Evolutionary conservation across 768 basidiomycete species (phyloP), one percentile per base, ranked within the genome.

Genomic region (Baorangia bicolor): DNA sequence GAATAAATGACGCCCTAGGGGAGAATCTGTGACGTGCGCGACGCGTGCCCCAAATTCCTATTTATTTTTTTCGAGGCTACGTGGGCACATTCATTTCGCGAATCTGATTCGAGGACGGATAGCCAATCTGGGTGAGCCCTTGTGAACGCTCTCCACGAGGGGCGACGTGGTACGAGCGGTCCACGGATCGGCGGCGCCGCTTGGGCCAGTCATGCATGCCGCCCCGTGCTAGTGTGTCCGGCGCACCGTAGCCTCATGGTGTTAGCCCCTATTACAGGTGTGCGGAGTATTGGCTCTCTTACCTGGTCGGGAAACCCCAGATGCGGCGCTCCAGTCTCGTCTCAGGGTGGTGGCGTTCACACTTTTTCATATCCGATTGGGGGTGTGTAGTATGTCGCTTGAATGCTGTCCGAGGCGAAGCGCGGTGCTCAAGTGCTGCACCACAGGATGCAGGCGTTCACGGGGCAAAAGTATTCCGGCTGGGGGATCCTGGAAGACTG

Each of bases 191-290:
- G 35, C 23, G 23, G 27, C 6, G 50, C 41, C 11, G 34, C 34
- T 16, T 23, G 40, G 37, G 52, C 9, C 23, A 39, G 35, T 42
- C 49, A 12, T 30, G 18, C 43, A 43, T n/a, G 21, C 43, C 53
- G 53, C 38, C 44, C 56, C 37, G 41, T 58, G 46, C 56, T 5
- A n/a, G 47, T 50, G 62, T 40, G 50, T 30, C 38, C n/a, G 49
- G 63, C 47, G 60, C 53, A 35, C 63, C 51, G 58, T 59, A 47
- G 42, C 65, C 66, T 59, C 65, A 54, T 66, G 66, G 56, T 2
- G 33, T 21, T 16, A 4, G 38, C 40, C 59, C 62, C 59, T 54
- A 40, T 53, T 28, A 12, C 2, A 21, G 23, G 50, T n/a, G 46
- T 49, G 44, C 35, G 41, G 44, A 30, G 35, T 9, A 21, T 31